phyloP scores from a whole-genome alignment of 805 yeast genomes.

The Komagataella kurtzmanii region DNA sequence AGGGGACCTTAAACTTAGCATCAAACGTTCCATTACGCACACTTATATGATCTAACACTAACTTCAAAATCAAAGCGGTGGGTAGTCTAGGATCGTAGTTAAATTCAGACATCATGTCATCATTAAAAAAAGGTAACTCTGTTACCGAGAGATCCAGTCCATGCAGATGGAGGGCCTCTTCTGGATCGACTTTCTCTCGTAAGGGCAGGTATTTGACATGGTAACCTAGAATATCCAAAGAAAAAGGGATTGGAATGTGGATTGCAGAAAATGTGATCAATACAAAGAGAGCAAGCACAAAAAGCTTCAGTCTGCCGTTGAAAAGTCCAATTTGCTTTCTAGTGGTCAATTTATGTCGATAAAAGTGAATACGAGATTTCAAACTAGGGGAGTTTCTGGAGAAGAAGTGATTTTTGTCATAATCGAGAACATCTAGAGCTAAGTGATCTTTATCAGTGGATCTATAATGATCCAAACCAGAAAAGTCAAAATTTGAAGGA shows the following conservation, averaged over 20 bases:
- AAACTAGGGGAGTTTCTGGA: background rate
- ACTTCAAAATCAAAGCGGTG: conserved; percentile 15
- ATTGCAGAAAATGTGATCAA: background rate
- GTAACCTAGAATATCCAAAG: background rate
- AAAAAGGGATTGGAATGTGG: background rate
- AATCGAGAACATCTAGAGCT: background rate
- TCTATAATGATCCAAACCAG: background rate
- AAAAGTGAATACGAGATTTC: background rate
- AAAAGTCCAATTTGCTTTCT: background rate
- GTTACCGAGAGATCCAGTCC: background rate
- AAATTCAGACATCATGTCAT: background rate
- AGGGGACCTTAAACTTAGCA: conserved; percentile 14
- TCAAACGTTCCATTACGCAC: conserved; percentile 9
- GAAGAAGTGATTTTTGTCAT: background rate
- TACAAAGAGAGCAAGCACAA: background rate
- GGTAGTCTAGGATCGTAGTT: conserved; percentile 19
- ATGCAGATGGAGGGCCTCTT: background rate
- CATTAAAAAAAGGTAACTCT: background rate
- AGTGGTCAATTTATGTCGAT: background rate
- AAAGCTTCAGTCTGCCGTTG: background rate
- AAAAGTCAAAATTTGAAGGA: background rate
- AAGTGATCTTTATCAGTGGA: background rate
- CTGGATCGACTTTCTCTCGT: background rate
- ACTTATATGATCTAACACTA: conserved; percentile 7
- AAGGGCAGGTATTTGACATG: background rate